These are phyloP conservation scores for Rhodomyrtus psidioides DNA, from an alignment of 441 rosid genomes.

Conservation along the genomic window DNA sequence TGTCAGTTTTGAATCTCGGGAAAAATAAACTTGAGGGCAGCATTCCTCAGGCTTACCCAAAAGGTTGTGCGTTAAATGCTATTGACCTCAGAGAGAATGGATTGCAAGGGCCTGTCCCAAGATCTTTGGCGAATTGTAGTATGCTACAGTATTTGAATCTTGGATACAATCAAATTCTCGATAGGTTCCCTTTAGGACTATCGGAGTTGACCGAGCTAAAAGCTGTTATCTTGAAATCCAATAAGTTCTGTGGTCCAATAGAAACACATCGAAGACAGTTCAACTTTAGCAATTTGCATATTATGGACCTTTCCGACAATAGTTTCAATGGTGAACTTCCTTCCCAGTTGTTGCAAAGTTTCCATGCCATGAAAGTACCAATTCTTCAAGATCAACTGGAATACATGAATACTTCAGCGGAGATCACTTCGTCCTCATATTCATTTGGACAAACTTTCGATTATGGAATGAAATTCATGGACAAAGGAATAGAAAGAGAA, in stretches of 20 bases:
- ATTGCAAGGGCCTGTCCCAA: background rate
- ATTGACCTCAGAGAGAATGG: fast-evolving
- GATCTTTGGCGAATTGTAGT: background rate
- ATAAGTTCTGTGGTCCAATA: too few relatives aligned
- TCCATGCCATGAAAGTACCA: background rate
- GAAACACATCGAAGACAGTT: too few relatives aligned
- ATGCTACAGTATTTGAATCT: background rate
- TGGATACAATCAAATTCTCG: too few relatives aligned
- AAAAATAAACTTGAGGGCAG: too few relatives aligned
- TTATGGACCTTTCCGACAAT: too few relatives aligned
- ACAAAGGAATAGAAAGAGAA: background rate
- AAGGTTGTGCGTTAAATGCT: fast-evolving
- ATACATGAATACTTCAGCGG: background rate
- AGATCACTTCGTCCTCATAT: background rate
- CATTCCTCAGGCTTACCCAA: too few relatives aligned
- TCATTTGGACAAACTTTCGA: fast-evolving
- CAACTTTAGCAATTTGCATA: too few relatives aligned
- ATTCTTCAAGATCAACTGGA: background rate
- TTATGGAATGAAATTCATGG: background rate
- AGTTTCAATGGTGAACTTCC: background rate
- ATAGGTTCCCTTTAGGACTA: too few relatives aligned
- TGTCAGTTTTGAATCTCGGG: background rate
- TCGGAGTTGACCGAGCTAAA: too few relatives aligned
- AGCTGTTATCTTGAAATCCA: too few relatives aligned
- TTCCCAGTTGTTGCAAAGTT: background rate